Evolutionary conservation across 208 protist species (phyloP).

Genomic region (Trypanosoma mega): DNA sequence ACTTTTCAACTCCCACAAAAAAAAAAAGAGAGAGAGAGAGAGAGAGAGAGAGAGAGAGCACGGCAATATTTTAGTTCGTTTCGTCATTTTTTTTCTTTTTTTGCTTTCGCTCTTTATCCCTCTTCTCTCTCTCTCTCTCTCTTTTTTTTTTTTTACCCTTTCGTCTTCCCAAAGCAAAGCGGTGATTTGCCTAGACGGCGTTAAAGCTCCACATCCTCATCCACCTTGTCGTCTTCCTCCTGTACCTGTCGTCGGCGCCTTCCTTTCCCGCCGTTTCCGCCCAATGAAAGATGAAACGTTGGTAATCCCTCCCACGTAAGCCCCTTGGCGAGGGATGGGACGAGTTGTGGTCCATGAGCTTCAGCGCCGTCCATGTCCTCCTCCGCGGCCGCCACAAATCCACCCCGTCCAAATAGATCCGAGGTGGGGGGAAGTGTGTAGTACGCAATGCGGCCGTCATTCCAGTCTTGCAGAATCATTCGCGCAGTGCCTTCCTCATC

Average conservation of each 20-base stretch:
- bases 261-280: conserved; percentile 20
- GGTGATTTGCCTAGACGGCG: too few species aligned
- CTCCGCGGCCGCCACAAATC: conserved; percentile 21
- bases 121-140: not conserved
- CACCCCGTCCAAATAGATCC: conserved; percentile 45
- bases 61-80: not conserved
- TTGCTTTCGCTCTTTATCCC: too few species aligned
- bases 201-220: not conserved
- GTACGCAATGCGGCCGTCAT: conserved; percentile 94
- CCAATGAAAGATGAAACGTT: conserved; percentile 82
- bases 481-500: conserved; percentile 91
- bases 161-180: too few species aligned
- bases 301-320: conserved; percentile 79
- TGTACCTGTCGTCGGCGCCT: not conserved
- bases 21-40: conserved; percentile 18
- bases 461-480: conserved; percentile 96
- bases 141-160: conserved; percentile 2
- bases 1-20: not conserved
- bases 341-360: conserved; percentile 39
- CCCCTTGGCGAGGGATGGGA: conserved; percentile 34
- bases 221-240: not conserved
- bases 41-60: conserved; percentile 4
- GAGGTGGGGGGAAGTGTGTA: conserved; percentile 92
- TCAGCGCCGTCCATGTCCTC: conserved; percentile 23
- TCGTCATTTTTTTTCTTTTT: too few species aligned